Percentiles rank a stretch among this genome's conserved stretches.
phyloP scores from a whole-genome alignment of 148 eudicot genomes.

The Vaccinium macrocarpon region DNA sequence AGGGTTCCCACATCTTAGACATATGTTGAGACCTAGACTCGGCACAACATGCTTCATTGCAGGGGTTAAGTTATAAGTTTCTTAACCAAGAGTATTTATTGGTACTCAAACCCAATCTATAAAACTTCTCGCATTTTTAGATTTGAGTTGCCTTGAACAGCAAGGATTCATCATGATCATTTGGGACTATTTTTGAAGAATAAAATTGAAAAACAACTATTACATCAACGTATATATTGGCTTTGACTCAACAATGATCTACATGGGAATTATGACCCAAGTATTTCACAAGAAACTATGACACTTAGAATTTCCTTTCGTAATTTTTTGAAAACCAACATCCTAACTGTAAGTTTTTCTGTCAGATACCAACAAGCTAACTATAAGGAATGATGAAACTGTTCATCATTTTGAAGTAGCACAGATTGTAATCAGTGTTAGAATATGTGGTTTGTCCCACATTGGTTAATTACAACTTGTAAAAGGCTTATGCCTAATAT shows the following conservation, averaged over 20 bases:
- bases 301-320: not conserved
- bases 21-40: constrained; percentile 2
- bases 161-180: not conserved
- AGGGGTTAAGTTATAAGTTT: not conserved
- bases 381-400: not conserved
- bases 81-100: not conserved
- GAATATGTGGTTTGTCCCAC: too few species aligned
- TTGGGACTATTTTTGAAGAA: not conserved
- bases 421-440: not conserved
- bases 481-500: too few species aligned
- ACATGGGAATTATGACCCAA: not conserved
- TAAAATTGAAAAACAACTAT: not conserved
- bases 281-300: not conserved
- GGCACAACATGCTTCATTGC: constrained; percentile 1
- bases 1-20: not conserved
- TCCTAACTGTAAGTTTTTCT: not conserved
- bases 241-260: not conserved
- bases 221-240: not conserved
- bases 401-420: not conserved
- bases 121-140: not conserved
- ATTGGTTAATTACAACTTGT: too few species aligned
- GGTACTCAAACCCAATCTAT: not conserved
- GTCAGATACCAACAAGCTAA: not conserved
- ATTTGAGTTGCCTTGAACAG: not conserved
- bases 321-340: not conserved